Evolutionary conservation across 768 basidiomycete genomes (phyloP).

Genomic region (Candolleomyces aberdarensis): DNA sequence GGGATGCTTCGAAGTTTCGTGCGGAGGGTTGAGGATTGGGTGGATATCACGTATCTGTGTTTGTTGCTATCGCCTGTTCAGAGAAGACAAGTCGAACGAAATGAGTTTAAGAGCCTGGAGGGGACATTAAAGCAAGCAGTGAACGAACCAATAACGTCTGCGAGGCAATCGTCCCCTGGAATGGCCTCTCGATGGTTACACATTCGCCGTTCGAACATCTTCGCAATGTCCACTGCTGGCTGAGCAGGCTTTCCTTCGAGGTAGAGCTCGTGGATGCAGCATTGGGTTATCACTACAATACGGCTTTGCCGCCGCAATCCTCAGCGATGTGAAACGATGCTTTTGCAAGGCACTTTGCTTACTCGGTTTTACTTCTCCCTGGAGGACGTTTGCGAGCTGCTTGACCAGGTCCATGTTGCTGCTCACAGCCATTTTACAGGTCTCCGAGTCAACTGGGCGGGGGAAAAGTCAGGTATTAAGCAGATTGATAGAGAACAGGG

Average conservation of each 20-base stretch:
- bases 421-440: conserved; percentile 66
- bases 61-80: conserved; percentile 74
- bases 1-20: conserved; percentile 67
- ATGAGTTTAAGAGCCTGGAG: background rate
- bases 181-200: conserved; percentile 95
- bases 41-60: conserved; percentile 88
- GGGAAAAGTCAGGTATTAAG: conserved; percentile 9
- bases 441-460: conserved; percentile 75
- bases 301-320: conserved; percentile 40
- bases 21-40: conserved; percentile 76
- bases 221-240: conserved; percentile 82
- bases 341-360: conserved; percentile 31
- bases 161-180: conserved; percentile 78
- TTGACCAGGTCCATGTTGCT: conserved; percentile 75
- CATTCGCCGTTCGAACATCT: conserved; percentile 87
- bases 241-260: conserved; percentile 74
- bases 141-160: conserved; percentile 71
- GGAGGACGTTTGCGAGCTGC: conserved; percentile 72
- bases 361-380: conserved; percentile 92
- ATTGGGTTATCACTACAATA: conserved; percentile 94
- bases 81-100: background rate
- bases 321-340: conserved; percentile 10
- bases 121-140: background rate
- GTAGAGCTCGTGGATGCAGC: conserved; percentile 93
- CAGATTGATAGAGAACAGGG: background rate